phyloP scores from a whole-genome alignment of 495 filamentous ascomycete species.

The Parmelia sp. region DNA sequence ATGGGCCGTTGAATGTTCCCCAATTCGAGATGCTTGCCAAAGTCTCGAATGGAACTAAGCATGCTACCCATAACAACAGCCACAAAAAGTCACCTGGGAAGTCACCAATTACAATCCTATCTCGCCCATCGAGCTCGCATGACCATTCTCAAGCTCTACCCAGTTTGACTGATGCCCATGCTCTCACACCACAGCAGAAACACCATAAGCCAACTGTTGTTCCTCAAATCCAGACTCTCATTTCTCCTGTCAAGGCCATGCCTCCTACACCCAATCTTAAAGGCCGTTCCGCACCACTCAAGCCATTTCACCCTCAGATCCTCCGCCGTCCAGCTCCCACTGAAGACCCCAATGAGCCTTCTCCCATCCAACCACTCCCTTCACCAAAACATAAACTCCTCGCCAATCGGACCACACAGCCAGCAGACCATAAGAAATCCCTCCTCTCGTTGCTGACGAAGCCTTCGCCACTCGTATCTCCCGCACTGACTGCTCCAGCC shows the following conservation, averaged over 20 bases:
- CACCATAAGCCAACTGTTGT: conserved; percentile 26
- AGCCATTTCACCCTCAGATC: conserved; percentile 55
- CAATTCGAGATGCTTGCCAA: conserved; percentile 38
- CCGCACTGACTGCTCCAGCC: conserved; percentile 19
- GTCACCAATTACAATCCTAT: conserved; percentile 22
- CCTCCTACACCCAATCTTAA: conserved; percentile 22
- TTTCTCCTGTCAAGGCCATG: conserved; percentile 11
- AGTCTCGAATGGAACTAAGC: conserved; percentile 1
- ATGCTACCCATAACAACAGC: not conserved
- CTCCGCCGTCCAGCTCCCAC: conserved; percentile 44
- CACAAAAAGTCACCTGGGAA: conserved; percentile 15
- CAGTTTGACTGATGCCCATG: conserved; percentile 4
- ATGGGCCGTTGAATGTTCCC: conserved; percentile 45
- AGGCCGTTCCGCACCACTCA: conserved; percentile 29
- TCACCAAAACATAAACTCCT: conserved; percentile 18
- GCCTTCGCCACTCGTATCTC: conserved; percentile 27
- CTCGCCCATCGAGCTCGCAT: conserved; percentile 22
- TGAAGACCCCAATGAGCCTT: conserved; percentile 26
- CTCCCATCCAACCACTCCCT: conserved; percentile 27
- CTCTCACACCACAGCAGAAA: conserved; percentile 16
- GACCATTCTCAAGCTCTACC: conserved; percentile 6
- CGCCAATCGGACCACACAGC: conserved; percentile 42
- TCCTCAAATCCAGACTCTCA: conserved; percentile 3
- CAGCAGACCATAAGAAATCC: conserved; percentile 57
- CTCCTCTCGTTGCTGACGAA: conserved; percentile 71